phyloP scores from a whole-genome alignment of 2,329 filamentous ascomycete species.

The Colletotrichum aenigma region DNA sequence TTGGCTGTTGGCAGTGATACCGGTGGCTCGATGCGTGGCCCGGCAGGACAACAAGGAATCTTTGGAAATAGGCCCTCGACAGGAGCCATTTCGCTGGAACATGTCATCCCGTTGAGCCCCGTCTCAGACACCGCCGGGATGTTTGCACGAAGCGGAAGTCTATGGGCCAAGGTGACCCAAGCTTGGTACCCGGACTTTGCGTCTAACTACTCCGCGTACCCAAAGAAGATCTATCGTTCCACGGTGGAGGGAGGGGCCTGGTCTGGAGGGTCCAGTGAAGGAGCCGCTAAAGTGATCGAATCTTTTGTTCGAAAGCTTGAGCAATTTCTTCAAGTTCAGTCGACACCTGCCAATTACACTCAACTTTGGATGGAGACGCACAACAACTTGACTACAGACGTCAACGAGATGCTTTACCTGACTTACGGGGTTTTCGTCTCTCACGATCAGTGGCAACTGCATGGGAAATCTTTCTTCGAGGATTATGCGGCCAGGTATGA shows the following conservation, averaged over 20 bases:
- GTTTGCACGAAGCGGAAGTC: neutral
- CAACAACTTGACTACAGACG: neutral
- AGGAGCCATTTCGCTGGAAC: constrained; percentile 39
- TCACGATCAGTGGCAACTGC: neutral
- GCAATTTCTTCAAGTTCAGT: neutral
- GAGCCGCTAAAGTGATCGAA: neutral
- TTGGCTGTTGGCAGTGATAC: constrained; percentile 24
- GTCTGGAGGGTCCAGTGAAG: neutral
- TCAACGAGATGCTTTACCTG: neutral
- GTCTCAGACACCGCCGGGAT: neutral
- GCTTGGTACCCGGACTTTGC: neutral
- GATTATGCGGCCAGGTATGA: constrained; percentile 25
- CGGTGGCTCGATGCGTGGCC: constrained; percentile 25
- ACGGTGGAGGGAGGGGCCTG: neutral
- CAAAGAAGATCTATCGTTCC: neutral
- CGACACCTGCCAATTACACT: neutral
- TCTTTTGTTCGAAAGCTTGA: neutral
- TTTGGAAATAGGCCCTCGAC: constrained; percentile 49
- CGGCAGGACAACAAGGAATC: constrained; percentile 43
- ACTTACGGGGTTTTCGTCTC: neutral
- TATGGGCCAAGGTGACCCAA: neutral
- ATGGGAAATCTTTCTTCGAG: neutral
- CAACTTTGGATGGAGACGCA: neutral
- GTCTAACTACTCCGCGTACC: neutral
- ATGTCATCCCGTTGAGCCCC: constrained; percentile 43